Conservation (phyloP, 441 rosid species). For the Daphne laureola region DNA sequence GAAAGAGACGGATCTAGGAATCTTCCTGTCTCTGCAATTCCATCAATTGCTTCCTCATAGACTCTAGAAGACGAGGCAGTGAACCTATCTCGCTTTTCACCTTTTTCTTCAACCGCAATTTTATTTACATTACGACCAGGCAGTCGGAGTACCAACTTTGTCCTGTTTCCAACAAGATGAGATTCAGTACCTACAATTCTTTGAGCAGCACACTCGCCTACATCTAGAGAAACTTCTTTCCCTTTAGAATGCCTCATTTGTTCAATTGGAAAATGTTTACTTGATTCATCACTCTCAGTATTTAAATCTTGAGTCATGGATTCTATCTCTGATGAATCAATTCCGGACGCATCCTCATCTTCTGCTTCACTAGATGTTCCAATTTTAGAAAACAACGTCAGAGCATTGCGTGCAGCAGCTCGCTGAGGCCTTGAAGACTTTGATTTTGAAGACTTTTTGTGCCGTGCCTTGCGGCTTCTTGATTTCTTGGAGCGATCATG, state of each 20-base stretch:
- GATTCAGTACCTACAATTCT: conserved; percentile 35
- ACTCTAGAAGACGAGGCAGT: conserved; percentile 40
- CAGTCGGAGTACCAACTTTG: conserved; percentile 70
- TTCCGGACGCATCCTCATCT: conserved; percentile 58
- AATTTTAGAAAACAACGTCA: conserved; percentile 72
- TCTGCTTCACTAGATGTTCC: conserved; percentile 77
- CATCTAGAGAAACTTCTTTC: conserved; percentile 50
- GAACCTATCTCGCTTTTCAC: conserved; percentile 20
- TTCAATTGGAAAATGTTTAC: conserved; percentile 41
- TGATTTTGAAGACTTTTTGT: conserved; percentile 54
- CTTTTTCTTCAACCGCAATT: conserved; percentile 19
- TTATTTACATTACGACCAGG: conserved; percentile 56
- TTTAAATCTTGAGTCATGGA: conserved; percentile 49
- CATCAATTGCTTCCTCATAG: conserved; percentile 23
- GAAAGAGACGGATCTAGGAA: conserved; percentile 12
- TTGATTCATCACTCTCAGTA: conserved; percentile 61
- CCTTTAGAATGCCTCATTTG: conserved; percentile 54
- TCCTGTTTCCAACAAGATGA: conserved; percentile 44
- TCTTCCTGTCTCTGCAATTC: conserved; percentile 25
- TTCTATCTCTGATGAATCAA: conserved; percentile 69
- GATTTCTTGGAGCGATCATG: conserved; percentile 41
- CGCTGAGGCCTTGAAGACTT: conserved; percentile 83
- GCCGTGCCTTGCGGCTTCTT: conserved; percentile 44
- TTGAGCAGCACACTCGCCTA: conserved; percentile 36
- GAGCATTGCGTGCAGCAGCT: conserved; percentile 96